Evolutionary conservation across 331 rosid species (phyloP), one percentile per base, ranked within the genome.

Genomic region (Pyracantha coccinea): DNA sequence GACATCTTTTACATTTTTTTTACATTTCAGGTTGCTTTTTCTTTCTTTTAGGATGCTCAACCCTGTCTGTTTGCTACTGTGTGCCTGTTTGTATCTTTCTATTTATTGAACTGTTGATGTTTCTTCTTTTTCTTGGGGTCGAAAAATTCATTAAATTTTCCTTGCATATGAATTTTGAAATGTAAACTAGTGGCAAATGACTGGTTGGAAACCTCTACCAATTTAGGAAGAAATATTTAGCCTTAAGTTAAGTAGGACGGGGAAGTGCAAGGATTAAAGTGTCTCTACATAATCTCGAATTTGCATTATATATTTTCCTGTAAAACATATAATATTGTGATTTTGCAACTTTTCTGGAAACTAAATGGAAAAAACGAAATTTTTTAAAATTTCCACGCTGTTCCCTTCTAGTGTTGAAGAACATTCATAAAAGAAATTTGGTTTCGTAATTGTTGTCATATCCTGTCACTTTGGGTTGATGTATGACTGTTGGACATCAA

Each of bases 1-100:
- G 58, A 73, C 72, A 64, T 77, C 68, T 52, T 74, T 55, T 31
- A 11, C 25, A 52, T 52, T 54, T 57, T 57, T 76, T 68, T 63
- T 54, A 38, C 25, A 17, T 69, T 11, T 52, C 33, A 54, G 17
- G 11, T 35, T 32, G 47, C 74, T 71, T 53, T 6, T 14, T 14
- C 66, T 19, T 20, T 41, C 24, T 11, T n/a, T 61, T 12, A 41
- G 4, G 7, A 60, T 74, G 52, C 71, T 45, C 28, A 62, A 62
- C 21, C 47, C 71, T 62, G 16, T 74, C 44, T 17, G 53, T 25
- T 15, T 41, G 15, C 27, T 38, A 41, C 15, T 41, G 2, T 41
- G 60, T 60, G 15, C 45, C 20, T 5, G 17, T 17, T 41, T 24
- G 47, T n/a, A 44, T 74, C 77, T 62, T 25, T 29, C 25, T 44